phyloP scores from a whole-genome alignment of 176 grass and related monocot species.

The Elymus sibiricus region DNA sequence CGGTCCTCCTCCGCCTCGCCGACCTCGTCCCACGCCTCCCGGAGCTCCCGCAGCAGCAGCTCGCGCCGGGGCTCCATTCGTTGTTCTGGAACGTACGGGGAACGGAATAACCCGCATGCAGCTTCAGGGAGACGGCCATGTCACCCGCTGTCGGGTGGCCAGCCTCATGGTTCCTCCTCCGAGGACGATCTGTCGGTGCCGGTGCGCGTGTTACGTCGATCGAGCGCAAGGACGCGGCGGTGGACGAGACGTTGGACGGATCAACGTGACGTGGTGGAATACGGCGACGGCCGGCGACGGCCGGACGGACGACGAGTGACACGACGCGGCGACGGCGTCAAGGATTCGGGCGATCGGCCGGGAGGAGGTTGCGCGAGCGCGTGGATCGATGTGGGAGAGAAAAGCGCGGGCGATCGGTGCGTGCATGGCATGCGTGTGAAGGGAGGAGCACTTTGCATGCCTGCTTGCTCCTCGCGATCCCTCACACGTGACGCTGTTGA shows the following conservation, averaged over 20 bases:
- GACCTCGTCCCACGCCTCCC: slow-evolving; percentile 79
- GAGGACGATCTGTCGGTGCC: neutral
- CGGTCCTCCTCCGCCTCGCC: slow-evolving; percentile 61
- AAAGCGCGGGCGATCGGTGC: neutral
- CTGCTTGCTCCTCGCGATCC: neutral
- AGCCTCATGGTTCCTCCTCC: neutral
- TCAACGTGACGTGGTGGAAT: neutral
- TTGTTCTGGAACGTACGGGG: slow-evolving; percentile 14
- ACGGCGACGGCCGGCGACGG: neutral
- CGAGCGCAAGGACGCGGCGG: neutral
- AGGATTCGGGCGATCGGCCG: neutral
- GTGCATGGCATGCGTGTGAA: neutral
- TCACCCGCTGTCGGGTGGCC: neutral
- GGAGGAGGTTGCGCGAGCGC: neutral
- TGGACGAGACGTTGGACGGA: neutral
- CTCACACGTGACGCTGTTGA: neutral
- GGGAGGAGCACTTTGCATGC: neutral
- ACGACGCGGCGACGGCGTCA: neutral
- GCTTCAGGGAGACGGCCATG: slow-evolving; percentile 34
- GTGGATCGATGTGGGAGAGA: neutral
- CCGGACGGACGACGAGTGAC: neutral
- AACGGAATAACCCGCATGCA: slow-evolving; percentile 24
- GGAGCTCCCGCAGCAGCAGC: slow-evolving; percentile 43
- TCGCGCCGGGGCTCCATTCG: slow-evolving; percentile 27
- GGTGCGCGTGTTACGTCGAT: neutral